Evolutionary conservation across 768 basidiomycete species (phyloP), one percentile per base, ranked within the genome.

Genomic region (Phylloporus rhodoxanthus): DNA sequence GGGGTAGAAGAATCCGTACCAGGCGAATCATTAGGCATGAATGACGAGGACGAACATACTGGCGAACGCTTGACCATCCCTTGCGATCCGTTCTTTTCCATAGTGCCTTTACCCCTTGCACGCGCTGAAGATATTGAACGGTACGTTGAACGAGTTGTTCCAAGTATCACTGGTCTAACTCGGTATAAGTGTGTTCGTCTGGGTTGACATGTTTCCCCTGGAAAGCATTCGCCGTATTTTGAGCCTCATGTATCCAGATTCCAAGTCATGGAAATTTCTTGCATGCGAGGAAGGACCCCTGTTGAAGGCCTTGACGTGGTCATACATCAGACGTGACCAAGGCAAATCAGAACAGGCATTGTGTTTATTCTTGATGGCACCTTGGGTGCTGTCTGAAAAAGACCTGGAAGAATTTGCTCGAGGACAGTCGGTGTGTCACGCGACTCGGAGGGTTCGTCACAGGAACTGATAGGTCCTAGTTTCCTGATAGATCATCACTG

Each of bases 171-270:
- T 37, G n/a, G 36, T 49, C 45, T 58, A 32, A 54, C 25, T 2
- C 29, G 34, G 19, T 14, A 19, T 21, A 45, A 82, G 80, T 26
- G 61, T 81, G 34, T 61, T 67, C 20, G 62, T 68, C 21, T 82
- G 81, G 80, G 55, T 81, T 14, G 70, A 72, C 23, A 70, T 71
- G 48, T 70, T 78, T 41, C 79, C 80, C 4, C 60, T 84, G 20
- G 71, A 73, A 57, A 82, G 77, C 8, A 69, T 71, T 13, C 75
- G 78, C 57, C 68, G 70, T 25, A 51, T 72, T 21, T 53, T 75
- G 48, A 68, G 67, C 41, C 50, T 71, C 21, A 45, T 66, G 20
- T 68, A 63, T 38, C 60, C 60, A 8, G 57, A 64, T 33, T 59
- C 65, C 2, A 46, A 36, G 10, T 47, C 61, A 6, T 75, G 68